phyloP scores from a whole-genome alignment of 306 rosid species.

The Erythrophleum fordii region DNA sequence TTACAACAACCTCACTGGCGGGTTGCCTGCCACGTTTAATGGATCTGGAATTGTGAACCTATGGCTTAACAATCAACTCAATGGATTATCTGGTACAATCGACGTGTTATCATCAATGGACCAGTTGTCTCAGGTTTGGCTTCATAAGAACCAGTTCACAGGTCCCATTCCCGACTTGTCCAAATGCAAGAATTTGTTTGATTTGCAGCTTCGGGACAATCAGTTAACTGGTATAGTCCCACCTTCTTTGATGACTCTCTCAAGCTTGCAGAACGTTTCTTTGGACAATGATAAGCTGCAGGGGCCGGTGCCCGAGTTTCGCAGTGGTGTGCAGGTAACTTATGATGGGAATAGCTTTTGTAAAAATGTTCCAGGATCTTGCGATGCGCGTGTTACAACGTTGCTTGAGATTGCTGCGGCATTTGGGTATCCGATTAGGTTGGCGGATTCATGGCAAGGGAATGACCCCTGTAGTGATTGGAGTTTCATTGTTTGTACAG shows the following conservation, averaged over 20 bases:
- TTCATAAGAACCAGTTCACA: constrained; percentile 68
- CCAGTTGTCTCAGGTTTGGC: constrained; percentile 69
- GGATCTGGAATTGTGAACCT: constrained; percentile 54
- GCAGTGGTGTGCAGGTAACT: constrained; percentile 34
- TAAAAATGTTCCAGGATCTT: constrained; percentile 36
- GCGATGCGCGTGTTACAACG: constrained; percentile 57
- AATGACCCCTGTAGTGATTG: constrained; percentile 54
- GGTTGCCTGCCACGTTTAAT: constrained; percentile 56
- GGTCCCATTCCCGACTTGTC: constrained; percentile 76
- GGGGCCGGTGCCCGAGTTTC: constrained; percentile 66
- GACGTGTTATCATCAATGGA: constrained; percentile 63
- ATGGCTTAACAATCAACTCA: constrained; percentile 82
- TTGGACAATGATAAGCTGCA: constrained; percentile 66
- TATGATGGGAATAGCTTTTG: constrained; percentile 65
- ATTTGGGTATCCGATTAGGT: constrained; percentile 52
- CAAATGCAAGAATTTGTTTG: constrained; percentile 46
- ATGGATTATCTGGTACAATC: constrained; percentile 65
- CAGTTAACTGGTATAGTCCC: constrained; percentile 70
- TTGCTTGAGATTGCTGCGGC: constrained; percentile 59
- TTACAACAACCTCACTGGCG: constrained; percentile 78
- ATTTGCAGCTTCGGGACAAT: constrained; percentile 79
- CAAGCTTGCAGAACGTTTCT: constrained; percentile 54
- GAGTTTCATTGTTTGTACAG: constrained; percentile 52
- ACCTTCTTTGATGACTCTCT: constrained; percentile 39
- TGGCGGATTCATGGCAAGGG: constrained; percentile 57